These are phyloP conservation scores for Phytophthora fragariae DNA, from an alignment of 352 stramenopile species.

Conservation along the genomic window DNA sequence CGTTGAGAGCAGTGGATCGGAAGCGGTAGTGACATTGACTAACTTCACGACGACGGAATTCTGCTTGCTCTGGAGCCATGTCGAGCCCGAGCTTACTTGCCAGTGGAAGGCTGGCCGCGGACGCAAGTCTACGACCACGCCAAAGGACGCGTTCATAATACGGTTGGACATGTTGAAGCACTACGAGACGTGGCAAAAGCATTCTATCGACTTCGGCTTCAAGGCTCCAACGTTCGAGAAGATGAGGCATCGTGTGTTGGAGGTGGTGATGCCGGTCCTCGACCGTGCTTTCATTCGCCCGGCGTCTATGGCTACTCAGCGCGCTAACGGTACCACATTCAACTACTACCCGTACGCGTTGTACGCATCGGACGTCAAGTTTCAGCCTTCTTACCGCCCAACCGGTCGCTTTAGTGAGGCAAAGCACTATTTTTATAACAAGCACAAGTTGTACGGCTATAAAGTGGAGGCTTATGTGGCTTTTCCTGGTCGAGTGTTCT, in stretches of 20 bases:
- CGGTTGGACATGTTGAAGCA: constrained; percentile 12
- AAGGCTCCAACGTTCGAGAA: constrained; percentile 12
- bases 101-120: constrained; percentile 4
- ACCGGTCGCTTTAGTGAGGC: constrained; percentile 5
- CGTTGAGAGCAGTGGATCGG: constrained; percentile 12
- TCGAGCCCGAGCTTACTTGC: constrained; percentile 8
- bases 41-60: constrained; percentile 19
- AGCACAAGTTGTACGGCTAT: neutral
- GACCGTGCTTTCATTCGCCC: neutral
- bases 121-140: neutral
- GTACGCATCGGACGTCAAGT: constrained; percentile 17
- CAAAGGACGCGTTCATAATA: constrained; percentile 15
- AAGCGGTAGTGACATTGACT: constrained; percentile 6
- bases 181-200: constrained; percentile 16
- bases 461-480: constrained; percentile 7
- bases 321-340: constrained; percentile 9
- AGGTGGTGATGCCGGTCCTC: neutral
- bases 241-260: constrained; percentile 6
- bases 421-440: constrained; percentile 8
- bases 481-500: constrained; percentile 9
- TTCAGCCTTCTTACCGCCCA: constrained; percentile 9
- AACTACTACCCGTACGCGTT: constrained; percentile 11
- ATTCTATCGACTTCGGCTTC: constrained; percentile 5
- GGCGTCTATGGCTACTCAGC: neutral
- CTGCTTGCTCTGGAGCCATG: constrained; percentile 2